Conservation (phyloP, 2,329 filamentous ascomycete species). For the Bipolaris oryzae region DNA sequence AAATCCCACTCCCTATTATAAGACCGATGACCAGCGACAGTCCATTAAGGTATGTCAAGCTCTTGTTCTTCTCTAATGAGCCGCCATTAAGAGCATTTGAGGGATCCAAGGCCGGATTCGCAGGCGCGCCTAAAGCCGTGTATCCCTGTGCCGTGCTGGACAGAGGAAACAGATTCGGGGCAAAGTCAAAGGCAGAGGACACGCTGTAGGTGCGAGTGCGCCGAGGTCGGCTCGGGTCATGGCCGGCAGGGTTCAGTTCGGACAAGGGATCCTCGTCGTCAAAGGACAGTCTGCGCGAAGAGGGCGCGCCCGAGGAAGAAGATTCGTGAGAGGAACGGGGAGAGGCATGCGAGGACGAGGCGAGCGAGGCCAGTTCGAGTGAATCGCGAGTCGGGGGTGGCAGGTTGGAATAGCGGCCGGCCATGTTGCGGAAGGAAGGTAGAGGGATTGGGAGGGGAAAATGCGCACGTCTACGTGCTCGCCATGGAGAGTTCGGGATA, state of each 20-base stretch:
- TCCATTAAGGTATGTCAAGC: conserved; percentile 91
- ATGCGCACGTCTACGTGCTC: conserved; percentile 21
- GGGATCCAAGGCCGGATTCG: conserved; percentile 60
- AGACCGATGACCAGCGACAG: conserved; percentile 88
- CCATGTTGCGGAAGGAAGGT: conserved; percentile 37
- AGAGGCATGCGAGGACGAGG: conserved; percentile 75
- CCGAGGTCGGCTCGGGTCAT: conserved; percentile 46
- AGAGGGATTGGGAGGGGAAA: conserved; percentile 7
- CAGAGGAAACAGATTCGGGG: conserved; percentile 88
- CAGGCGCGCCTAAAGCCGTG: conserved; percentile 81
- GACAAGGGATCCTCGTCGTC: conserved; percentile 82
- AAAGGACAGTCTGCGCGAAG: conserved; percentile 88
- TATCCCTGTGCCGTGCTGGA: conserved; percentile 81
- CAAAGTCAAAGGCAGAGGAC: conserved; percentile 93
- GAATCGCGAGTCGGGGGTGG: conserved; percentile 74
- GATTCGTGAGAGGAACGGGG: conserved; percentile 73
- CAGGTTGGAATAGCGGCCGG: conserved; percentile 47
- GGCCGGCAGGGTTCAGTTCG: conserved; percentile 61
- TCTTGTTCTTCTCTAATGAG: conserved; percentile 95
- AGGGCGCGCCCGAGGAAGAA: conserved; percentile 81
- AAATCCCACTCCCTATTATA: conserved; percentile 96
- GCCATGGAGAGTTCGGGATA: conserved; percentile 33
- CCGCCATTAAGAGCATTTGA: conserved; percentile 69
- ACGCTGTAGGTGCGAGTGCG: conserved; percentile 80
- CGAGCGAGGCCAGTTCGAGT: conserved; percentile 92